Percentiles rank a stretch among this genome's conserved stretches.
Conservation (phyloP, 2,329 filamentous ascomycete species). For the Aspergillus japonicus region DNA sequence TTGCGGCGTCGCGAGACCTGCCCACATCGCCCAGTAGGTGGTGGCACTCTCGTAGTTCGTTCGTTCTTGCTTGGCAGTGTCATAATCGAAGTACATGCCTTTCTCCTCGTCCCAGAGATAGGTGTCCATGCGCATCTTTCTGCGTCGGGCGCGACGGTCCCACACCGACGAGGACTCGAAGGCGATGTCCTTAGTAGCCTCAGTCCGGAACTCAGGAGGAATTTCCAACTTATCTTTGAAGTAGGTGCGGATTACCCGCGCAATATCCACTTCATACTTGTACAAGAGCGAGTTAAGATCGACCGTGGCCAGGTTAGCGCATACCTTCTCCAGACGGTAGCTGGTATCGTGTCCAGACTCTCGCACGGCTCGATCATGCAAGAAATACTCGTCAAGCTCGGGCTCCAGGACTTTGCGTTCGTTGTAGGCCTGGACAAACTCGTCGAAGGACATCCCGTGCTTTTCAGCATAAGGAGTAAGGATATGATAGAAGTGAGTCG, state of each 20-base stretch:
- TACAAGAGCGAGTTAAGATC: constrained; percentile 93
- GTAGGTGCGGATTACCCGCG: constrained; percentile 75
- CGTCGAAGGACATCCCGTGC: constrained; percentile 73
- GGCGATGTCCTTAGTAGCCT: constrained; percentile 63
- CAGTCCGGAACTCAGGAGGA: constrained; percentile 75
- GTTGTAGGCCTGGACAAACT: constrained; percentile 91
- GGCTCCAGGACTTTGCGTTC: constrained; percentile 72
- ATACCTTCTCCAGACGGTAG: constrained; percentile 85
- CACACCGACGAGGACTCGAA: constrained; percentile 81
- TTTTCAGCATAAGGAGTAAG: constrained; percentile 80
- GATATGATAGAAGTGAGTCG: constrained; percentile 80
- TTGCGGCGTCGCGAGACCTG: constrained; percentile 77
- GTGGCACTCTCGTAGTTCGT: constrained; percentile 87
- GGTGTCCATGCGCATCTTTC: constrained; percentile 84
- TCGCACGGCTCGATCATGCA: constrained; percentile 91
- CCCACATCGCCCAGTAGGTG: constrained; percentile 97
- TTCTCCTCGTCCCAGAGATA: constrained; percentile 89
- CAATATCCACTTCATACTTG: constrained; percentile 96
- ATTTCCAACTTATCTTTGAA: constrained; percentile 83
- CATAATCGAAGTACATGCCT: constrained; percentile 98
- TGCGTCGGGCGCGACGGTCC: constrained; percentile 82
- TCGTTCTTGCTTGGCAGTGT: constrained; percentile 77
- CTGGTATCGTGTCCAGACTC: constrained; percentile 97
- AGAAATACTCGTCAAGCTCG: constrained; percentile 89
- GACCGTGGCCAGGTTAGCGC: constrained; percentile 85